phyloP scores from a whole-genome alignment of 1,139 yeast genomes.

The Geotrichum reessii region DNA sequence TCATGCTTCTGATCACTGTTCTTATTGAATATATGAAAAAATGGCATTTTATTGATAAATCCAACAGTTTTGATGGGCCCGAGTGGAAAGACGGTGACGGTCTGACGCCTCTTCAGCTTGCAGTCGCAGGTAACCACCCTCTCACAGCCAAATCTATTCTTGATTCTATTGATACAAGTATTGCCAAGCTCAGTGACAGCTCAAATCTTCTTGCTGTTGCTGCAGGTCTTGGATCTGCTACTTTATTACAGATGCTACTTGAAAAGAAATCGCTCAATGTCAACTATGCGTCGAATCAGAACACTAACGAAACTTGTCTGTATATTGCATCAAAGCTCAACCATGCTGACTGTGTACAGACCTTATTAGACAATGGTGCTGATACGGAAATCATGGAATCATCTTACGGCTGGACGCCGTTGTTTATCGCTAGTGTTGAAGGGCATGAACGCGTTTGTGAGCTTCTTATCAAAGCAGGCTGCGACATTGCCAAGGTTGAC shows the following conservation, averaged over 20 bases:
- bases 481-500: slow-evolving; percentile 53
- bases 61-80: slow-evolving; percentile 24
- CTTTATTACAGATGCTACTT: slow-evolving; percentile 52
- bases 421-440: slow-evolving; percentile 86
- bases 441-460: slow-evolving; percentile 60
- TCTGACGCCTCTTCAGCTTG: slow-evolving; percentile 74
- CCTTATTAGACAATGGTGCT: slow-evolving; percentile 55
- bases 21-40: slow-evolving; percentile 49
- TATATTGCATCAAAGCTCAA: slow-evolving; percentile 72
- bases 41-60: slow-evolving; percentile 46
- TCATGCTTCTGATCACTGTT: slow-evolving; percentile 54
- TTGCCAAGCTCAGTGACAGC: slow-evolving; percentile 40
- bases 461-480: slow-evolving; percentile 47
- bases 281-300: slow-evolving; percentile 53
- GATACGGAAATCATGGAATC: slow-evolving; percentile 69
- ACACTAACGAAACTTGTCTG: slow-evolving; percentile 68
- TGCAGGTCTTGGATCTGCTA: slow-evolving; percentile 58
- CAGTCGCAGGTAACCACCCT: slow-evolving; percentile 81
- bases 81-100: slow-evolving; percentile 84
- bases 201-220: slow-evolving; percentile 55
- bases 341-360: slow-evolving; percentile 48
- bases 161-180: slow-evolving; percentile 38
- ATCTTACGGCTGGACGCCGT: slow-evolving; percentile 92
- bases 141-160: slow-evolving; percentile 61
- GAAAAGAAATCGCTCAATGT: slow-evolving; percentile 54